Percentiles rank a stretch among this genome's conserved stretches.
Evolutionary conservation across 306 rosid genomes (phyloP).

Genomic region (Acacia acuminata): DNA sequence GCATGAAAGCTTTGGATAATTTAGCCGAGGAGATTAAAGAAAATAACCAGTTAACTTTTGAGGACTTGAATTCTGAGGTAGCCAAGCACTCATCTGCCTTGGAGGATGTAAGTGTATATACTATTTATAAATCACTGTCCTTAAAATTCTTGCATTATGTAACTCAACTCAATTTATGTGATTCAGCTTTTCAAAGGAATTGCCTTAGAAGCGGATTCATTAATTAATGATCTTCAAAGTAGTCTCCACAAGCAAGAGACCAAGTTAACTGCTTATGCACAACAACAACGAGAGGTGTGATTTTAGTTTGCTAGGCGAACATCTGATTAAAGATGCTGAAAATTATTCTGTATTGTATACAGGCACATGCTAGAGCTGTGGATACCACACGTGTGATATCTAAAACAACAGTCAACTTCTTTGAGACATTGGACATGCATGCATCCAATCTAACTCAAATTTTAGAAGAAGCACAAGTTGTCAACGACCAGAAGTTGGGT

Average conservation of each 20-base stretch:
- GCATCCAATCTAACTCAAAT: constrained; percentile 79
- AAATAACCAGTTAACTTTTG: constrained; percentile 78
- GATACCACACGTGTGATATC: constrained; percentile 86
- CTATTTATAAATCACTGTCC: constrained; percentile 10
- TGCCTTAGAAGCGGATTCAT: constrained; percentile 88
- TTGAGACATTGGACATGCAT: constrained; percentile 78
- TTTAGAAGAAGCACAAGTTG: constrained; percentile 84
- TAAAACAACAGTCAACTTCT: constrained; percentile 82
- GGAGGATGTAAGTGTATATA: constrained; percentile 68
- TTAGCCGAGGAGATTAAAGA: constrained; percentile 83
- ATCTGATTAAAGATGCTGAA: constrained; percentile 26
- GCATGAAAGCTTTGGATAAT: constrained; percentile 75
- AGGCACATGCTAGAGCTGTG: constrained; percentile 97
- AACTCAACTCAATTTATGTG: constrained; percentile 45
- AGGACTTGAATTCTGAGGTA: constrained; percentile 83
- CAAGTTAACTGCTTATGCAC: constrained; percentile 81
- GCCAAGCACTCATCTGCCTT: constrained; percentile 86
- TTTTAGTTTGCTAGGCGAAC: constrained; percentile 16
- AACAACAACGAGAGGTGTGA: constrained; percentile 80
- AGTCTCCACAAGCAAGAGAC: constrained; percentile 91
- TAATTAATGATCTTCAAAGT: constrained; percentile 83
- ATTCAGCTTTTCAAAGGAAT: constrained; percentile 91
- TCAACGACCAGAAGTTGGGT: constrained; percentile 72
- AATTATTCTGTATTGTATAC: constrained; percentile 23
- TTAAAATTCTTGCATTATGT: constrained; percentile 23